Conservation (phyloP, 1,284 basidiomycete genomes). For the Takashimella tepidaria region DNA sequence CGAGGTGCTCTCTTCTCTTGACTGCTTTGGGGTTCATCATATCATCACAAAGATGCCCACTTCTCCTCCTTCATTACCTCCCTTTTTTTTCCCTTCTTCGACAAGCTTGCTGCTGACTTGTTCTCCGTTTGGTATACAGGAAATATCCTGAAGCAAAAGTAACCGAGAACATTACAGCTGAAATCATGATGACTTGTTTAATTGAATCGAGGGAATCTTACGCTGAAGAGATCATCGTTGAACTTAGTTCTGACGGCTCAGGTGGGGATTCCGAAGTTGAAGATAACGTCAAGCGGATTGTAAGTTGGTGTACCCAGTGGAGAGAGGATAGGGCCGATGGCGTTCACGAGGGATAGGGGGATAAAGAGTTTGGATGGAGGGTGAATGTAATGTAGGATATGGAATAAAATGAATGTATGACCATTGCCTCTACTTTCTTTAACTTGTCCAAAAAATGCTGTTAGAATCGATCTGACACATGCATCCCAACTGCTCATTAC, state of each 20-base stretch:
- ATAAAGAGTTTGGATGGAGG: too few species aligned
- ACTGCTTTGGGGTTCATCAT: neutral
- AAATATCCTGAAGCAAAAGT: constrained; percentile 88
- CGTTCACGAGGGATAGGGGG: constrained; percentile 24
- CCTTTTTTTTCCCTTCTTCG: constrained; percentile 1
- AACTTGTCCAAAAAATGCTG: too few species aligned
- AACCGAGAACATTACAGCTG: constrained; percentile 96
- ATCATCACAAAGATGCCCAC: too few species aligned
- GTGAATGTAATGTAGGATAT: too few species aligned
- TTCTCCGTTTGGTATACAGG: too few species aligned
- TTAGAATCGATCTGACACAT: too few species aligned
- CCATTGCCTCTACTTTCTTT: too few species aligned
- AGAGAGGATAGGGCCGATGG: constrained; percentile 51
- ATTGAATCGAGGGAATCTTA: constrained; percentile 87
- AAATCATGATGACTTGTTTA: constrained; percentile 92
- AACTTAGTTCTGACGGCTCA: constrained; percentile 70
- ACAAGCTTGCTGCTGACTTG: neutral
- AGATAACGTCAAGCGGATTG: constrained; percentile 75
- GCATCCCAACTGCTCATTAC: too few species aligned
- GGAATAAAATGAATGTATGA: too few species aligned
- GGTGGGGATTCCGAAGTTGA: constrained; percentile 65
- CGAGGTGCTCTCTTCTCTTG: neutral
- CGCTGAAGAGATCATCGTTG: constrained; percentile 76
- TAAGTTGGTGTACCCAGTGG: constrained; percentile 82
- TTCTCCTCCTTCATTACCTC: neutral